Base-by-base conservation (phyloP, 495 filamentous ascomycete genomes). In the Penicillium macrosclerotiorum region DNA sequence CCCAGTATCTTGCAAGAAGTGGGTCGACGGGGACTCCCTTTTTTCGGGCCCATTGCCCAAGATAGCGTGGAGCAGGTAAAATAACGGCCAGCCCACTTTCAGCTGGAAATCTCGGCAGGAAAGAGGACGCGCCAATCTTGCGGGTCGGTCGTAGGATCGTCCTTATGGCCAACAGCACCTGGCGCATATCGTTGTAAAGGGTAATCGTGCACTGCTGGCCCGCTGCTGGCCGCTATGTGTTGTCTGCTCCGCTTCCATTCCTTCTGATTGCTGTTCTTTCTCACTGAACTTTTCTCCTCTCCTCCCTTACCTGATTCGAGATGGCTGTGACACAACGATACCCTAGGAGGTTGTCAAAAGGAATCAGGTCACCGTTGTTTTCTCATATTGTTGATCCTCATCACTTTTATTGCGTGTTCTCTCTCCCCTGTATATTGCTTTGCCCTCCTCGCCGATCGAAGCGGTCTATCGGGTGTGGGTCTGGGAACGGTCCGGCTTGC, bases 401-500 rank as follows among this genome's bases (percentile, higher is more conserved):
- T n/a, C n/a, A n/a, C n/a, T n/a, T n/a, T n/a, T n/a, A n/a, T n/a
- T n/a, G n/a, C n/a, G n/a, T 31, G 24, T 29, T 9, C 38, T 41
- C 1, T 29, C 3, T 41, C 13, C 11, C 25, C 27, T 29, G 27
- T 32, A 9, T 19, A 19, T 33, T 7, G 11, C 19, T 23, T 22
- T 23, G 13, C 19, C 20, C 35, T 42, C 46, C 47, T 42, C 55
- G 51, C 45, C 52, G 55, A 59, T 61, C 52, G 52, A 57, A 46
- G 42, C 49, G 51, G 58, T 51, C 55, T 59, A 47, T 38, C 27
- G 12, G 8, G 43, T 43, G 55, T 56, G 59, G 55, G 52, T 48
- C 51, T 55, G 51, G 45, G 35, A 62, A 59, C 58, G 58, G 58
- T 53, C 57, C 57, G 50, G 46, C 41, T 31, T 51, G 54, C 22